phyloP scores from a whole-genome alignment of 495 filamentous ascomycete genomes.

The Hypoxylon lienhwacheense region DNA sequence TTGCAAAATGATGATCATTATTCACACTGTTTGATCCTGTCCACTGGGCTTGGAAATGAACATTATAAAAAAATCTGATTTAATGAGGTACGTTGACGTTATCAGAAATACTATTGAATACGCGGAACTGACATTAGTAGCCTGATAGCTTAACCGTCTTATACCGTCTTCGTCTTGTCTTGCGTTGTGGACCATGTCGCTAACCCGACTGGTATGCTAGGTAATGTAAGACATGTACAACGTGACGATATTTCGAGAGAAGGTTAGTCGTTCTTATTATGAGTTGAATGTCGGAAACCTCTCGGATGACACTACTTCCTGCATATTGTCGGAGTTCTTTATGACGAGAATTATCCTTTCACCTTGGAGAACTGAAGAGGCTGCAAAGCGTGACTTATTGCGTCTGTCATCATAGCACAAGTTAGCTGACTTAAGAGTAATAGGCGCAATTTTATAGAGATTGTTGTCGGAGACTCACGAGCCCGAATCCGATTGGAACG shows the following conservation, averaged over 20 bases:
- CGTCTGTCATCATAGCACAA: constrained; percentile 1
- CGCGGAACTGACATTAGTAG: constrained; percentile 47
- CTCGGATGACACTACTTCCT: constrained; percentile 77
- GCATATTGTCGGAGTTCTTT: constrained; percentile 75
- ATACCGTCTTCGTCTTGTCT: background rate
- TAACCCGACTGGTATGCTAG: constrained; percentile 35
- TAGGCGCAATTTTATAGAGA: too few relatives aligned
- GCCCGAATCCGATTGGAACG: too few relatives aligned
- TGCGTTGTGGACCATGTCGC: constrained; percentile 12
- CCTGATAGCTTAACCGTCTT: constrained; percentile 36
- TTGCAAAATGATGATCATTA: constrained; percentile 60
- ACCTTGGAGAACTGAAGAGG: constrained; percentile 93
- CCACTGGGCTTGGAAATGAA: constrained; percentile 70
- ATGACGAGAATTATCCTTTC: constrained; percentile 69
- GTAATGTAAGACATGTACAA: constrained; percentile 31
- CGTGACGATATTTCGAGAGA: background rate
- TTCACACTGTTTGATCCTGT: constrained; percentile 98
- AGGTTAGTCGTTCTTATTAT: constrained; percentile 15
- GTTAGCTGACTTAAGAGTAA: constrained; percentile 15
- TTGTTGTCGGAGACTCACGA: too few relatives aligned
- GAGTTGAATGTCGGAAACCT: constrained; percentile 46
- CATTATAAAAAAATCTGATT: constrained; percentile 91
- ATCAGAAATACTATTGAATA: background rate
- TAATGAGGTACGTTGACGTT: constrained; percentile 77
- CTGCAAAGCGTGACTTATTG: constrained; percentile 22